Base-by-base conservation (phyloP, 2,329 filamentous ascomycete species). In the Lasiodiplodia sp. region DNA sequence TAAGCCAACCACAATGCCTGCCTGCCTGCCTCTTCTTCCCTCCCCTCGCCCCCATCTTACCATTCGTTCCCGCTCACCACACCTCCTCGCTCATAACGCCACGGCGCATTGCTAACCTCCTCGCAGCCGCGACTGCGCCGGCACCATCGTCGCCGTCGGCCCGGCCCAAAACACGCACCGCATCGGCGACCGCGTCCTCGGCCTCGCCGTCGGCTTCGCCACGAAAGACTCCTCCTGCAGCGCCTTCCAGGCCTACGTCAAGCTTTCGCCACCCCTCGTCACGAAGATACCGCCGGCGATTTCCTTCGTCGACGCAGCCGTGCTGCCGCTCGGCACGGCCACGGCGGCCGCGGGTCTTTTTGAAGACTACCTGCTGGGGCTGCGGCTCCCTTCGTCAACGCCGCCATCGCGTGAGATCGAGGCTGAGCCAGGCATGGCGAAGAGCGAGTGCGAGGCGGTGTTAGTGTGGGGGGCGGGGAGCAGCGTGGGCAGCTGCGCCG, bases 301-400 rank as follows among this genome's bases (percentile, higher is more conserved):
- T 25, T 73, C 78, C 52, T 84, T 75, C 72, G 77, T 71, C 11
- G 69, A 78, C 6, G 82, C 78, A 25, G 71, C 75, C 28, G 81
- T 84, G 25, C 77, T 85, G 2, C 82, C 83, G 2, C 75, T 84
- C 12, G 80, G 79, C 18, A 75, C 83, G 66, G 79, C 80, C 31
- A 84, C 83, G 3, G 82, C 82, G n/a, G 73, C 79, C n/a, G 74
- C 76, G 21, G 80, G 78, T 28, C 78, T 85, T 14, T 84, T 80
- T 75, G 76, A 78, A 69, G 73, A 76, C 31, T 75, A 77, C 55
- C 73, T 78, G 37, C 77, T 84, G 14, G 78, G 75, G 14, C 76
- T 84, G 4, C 75, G 79, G 0, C 73, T 77, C 38, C 82, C 83
- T 77, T 72, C 34, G 51, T n/a, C 4, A 71, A 71, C 5, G 75